phyloP scores from a whole-genome alignment of 208 protist genomes.

The Angomonas deanei region DNA sequence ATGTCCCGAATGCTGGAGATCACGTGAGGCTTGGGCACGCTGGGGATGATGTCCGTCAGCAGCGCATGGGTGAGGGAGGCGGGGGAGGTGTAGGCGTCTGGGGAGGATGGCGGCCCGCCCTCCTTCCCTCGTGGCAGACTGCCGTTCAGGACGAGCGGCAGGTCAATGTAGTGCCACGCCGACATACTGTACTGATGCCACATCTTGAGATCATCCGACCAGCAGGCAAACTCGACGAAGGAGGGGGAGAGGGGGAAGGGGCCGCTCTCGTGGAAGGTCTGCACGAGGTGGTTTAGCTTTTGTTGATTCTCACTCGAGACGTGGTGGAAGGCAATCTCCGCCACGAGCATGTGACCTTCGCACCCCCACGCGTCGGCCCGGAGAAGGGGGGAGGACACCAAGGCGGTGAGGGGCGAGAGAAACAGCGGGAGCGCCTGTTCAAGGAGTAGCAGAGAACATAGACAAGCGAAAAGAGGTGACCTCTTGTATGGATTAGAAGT shows the following conservation, averaged over 20 bases:
- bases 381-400: constrained; percentile 10
- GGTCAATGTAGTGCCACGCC: constrained; percentile 73
- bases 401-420: constrained; percentile 7
- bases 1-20: constrained; percentile 17
- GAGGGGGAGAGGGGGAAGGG: constrained; percentile 52
- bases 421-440: neutral
- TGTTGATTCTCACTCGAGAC: constrained; percentile 22
- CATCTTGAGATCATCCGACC: constrained; percentile 72
- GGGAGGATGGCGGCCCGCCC: too few species aligned
- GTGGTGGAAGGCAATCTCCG: constrained; percentile 65
- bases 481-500: neutral
- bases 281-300: constrained; percentile 25
- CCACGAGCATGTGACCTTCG: constrained; percentile 81
- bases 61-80: neutral
- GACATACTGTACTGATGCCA: constrained; percentile 56
- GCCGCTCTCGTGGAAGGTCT: constrained; percentile 34
- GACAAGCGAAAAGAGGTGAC: neutral
- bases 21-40: constrained; percentile 17
- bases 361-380: constrained; percentile 66
- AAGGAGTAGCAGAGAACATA: neutral
- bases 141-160: constrained; percentile 24
- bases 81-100: too few species aligned
- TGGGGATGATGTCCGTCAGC: neutral
- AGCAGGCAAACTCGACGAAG: constrained; percentile 73
- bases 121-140: too few species aligned